Evolutionary conservation across 352 stramenopile genomes (phyloP).

Genomic region (Phytophthora agathidicida): DNA sequence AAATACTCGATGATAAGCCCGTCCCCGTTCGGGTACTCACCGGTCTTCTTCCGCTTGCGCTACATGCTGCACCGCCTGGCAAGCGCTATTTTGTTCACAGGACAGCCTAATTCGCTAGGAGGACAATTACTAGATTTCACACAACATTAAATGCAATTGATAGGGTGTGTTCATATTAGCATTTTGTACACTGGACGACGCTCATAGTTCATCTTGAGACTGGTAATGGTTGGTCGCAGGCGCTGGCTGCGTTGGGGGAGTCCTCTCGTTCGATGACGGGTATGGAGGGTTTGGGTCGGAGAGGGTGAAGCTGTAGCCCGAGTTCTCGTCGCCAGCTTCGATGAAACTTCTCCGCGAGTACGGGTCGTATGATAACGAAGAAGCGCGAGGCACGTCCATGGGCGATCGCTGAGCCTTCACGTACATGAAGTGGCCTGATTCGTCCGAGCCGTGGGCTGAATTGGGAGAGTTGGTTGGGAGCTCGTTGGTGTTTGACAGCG

Average conservation of each 20-base stretch:
- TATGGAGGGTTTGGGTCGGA: conserved; percentile 30
- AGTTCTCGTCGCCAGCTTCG: conserved; percentile 31
- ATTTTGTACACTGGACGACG: conserved; percentile 17
- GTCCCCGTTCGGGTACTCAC: too few species aligned
- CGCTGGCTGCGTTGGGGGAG: conserved; percentile 14
- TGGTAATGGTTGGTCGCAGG: conserved; percentile 22
- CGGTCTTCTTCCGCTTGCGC: too few species aligned
- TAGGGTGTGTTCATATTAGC: conserved; percentile 23
- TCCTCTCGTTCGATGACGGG: conserved; percentile 15
- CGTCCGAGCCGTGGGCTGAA: conserved; percentile 40
- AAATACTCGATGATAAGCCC: too few species aligned
- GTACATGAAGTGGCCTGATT: conserved; percentile 60
- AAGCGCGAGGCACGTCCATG: conserved; percentile 37
- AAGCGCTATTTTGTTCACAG: too few species aligned
- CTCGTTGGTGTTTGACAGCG: conserved; percentile 47
- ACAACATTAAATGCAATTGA: too few species aligned
- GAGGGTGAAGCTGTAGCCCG: conserved; percentile 48
- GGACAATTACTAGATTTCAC: too few species aligned
- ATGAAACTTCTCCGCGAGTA: conserved; percentile 48
- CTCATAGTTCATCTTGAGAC: conserved; percentile 20
- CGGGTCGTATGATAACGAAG: conserved; percentile 63
- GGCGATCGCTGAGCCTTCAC: conserved; percentile 50
- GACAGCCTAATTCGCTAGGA: too few species aligned
- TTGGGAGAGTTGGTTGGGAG: conserved; percentile 43
- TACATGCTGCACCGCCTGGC: too few species aligned